phyloP scores from a whole-genome alignment of 2,329 filamentous ascomycete genomes.

The Hypoxylon sp. region DNA sequence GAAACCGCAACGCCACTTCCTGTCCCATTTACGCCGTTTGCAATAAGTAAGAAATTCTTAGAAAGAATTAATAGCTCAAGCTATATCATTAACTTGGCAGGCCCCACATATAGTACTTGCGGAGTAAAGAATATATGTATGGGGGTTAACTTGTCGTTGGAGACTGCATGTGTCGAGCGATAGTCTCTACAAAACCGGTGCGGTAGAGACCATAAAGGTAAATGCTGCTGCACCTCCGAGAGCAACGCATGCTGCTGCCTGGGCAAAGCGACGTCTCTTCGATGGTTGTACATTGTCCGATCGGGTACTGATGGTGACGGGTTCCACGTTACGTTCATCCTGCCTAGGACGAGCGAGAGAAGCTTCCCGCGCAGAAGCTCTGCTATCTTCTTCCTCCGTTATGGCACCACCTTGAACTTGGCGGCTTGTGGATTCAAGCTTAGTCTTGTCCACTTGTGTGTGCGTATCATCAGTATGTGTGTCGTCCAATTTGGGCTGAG shows the following conservation, averaged over 20 bases:
- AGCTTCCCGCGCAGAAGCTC: background rate
- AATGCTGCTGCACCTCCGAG: slow-evolving; percentile 53
- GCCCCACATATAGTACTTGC: background rate
- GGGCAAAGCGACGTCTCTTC: slow-evolving; percentile 52
- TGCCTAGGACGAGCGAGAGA: background rate
- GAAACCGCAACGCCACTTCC: slow-evolving; percentile 40
- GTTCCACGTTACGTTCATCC: background rate
- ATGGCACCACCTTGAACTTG: background rate
- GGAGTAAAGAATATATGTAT: background rate
- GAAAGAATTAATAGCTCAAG: background rate
- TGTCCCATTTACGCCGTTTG: slow-evolving; percentile 21
- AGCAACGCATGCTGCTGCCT: slow-evolving; percentile 52
- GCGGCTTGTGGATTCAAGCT: background rate
- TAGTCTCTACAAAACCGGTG: slow-evolving; percentile 43
- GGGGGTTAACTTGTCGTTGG: background rate
- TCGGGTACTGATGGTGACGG: slow-evolving; percentile 18
- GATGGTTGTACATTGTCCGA: slow-evolving; percentile 42
- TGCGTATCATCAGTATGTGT: background rate
- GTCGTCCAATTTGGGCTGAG: background rate
- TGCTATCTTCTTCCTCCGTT: background rate
- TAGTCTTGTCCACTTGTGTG: background rate
- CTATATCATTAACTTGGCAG: background rate
- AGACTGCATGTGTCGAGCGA: background rate
- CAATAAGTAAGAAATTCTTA: slow-evolving; percentile 1
- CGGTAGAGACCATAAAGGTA: slow-evolving; percentile 51